These are phyloP conservation scores for Pseudopyrenochaeta lycopersici DNA, from an alignment of 2,329 filamentous ascomycete species.

Conservation along the genomic window DNA sequence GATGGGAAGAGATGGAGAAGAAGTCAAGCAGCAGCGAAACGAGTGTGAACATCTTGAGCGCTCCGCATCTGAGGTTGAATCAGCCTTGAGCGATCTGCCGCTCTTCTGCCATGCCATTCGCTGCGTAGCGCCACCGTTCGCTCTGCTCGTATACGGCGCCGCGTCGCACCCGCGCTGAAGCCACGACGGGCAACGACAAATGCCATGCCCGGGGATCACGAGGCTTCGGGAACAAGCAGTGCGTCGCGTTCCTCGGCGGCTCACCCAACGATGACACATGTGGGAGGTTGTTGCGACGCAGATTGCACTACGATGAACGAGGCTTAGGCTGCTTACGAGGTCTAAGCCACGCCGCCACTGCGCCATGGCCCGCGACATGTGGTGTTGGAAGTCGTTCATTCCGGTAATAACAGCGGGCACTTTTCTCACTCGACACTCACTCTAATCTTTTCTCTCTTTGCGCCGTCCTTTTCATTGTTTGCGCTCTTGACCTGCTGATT, in stretches of 20 bases:
- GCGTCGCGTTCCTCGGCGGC: not conserved
- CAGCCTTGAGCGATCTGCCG: constrained; percentile 4
- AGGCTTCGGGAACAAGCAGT: not conserved
- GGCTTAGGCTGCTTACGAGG: constrained; percentile 7
- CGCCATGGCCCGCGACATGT: constrained; percentile 4
- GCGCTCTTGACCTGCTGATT: no score
- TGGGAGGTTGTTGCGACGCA: not conserved
- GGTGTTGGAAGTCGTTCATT: constrained; percentile 1
- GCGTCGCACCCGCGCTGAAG: not conserved
- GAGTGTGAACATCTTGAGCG: not conserved
- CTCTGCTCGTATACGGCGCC: not conserved
- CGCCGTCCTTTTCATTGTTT: not conserved
- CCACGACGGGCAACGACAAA: not conserved
- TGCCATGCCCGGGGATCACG: not conserved
- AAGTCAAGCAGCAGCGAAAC: no score
- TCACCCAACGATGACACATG: not conserved
- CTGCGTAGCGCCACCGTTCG: not conserved
- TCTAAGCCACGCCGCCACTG: constrained; percentile 19
- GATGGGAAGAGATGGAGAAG: not conserved
- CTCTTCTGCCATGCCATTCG: not conserved
- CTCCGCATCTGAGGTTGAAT: constrained; percentile 3
- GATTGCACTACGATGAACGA: not conserved
- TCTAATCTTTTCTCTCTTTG: not conserved
- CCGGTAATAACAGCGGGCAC: not conserved
- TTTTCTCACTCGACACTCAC: not conserved